These are phyloP conservation scores for Paecilomyces formosus DNA, from an alignment of 2,329 filamentous ascomycete species.

Conservation along the genomic window DNA sequence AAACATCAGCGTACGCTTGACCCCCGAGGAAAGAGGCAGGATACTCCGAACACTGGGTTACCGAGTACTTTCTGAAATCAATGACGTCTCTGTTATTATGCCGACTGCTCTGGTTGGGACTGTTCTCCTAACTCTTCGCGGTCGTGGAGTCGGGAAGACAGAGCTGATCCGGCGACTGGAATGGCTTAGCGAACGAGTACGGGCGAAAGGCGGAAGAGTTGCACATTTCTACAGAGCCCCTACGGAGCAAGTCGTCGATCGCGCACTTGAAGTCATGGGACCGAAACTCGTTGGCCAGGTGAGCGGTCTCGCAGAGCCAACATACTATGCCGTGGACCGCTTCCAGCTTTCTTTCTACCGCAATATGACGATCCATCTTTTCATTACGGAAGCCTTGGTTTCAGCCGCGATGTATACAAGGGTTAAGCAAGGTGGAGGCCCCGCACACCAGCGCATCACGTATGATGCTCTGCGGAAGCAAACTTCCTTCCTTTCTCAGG, in stretches of 20 bases:
- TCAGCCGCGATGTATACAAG: slow-evolving; percentile 84
- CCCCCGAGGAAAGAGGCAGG: slow-evolving; percentile 55
- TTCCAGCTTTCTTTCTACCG: slow-evolving; percentile 98
- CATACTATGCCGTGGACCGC: slow-evolving; percentile 88
- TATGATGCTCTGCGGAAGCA: slow-evolving; percentile 69
- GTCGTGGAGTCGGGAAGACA: slow-evolving; percentile 79
- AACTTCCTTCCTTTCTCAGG: slow-evolving; percentile 76
- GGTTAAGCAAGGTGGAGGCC: slow-evolving; percentile 85
- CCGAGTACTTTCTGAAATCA: slow-evolving; percentile 88
- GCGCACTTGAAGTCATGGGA: slow-evolving; percentile 84
- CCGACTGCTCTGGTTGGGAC: slow-evolving; percentile 94
- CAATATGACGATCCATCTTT: slow-evolving; percentile 98
- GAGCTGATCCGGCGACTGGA: slow-evolving; percentile 82
- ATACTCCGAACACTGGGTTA: slow-evolving; percentile 83
- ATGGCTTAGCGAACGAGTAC: slow-evolving; percentile 77
- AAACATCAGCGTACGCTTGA: slow-evolving; percentile 31
- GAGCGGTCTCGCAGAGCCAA: slow-evolving; percentile 75
- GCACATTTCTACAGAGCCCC: slow-evolving; percentile 83
- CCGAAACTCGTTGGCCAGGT: slow-evolving; percentile 78
- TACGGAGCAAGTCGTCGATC: slow-evolving; percentile 74
- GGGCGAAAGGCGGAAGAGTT: slow-evolving; percentile 80
- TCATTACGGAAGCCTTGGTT: slow-evolving; percentile 87
- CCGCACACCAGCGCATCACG: slow-evolving; percentile 67
- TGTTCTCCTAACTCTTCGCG: slow-evolving; percentile 80
- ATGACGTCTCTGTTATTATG: slow-evolving; percentile 95